Base-by-base conservation (phyloP, 2,329 filamentous ascomycete genomes). In the Cryphonectria carpinicola region DNA sequence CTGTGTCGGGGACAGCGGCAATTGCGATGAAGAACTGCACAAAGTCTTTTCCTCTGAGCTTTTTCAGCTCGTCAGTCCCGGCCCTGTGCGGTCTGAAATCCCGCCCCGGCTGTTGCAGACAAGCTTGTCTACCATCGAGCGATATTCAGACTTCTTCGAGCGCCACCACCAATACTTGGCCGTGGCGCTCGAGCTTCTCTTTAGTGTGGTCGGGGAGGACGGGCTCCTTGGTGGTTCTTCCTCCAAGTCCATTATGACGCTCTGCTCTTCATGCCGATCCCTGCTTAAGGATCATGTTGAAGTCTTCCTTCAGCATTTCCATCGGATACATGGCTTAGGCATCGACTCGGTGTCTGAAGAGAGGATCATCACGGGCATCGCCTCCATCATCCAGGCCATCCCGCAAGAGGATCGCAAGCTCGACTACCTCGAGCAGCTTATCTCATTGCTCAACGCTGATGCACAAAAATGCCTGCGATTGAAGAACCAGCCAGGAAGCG, bases 101-200 rank as follows among this genome's bases (percentile, higher is more conserved):
- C 90, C 91, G 1, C 81, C 87, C 4, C 86, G 90, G 67, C 86
- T 90, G 25, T 86, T 89, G 65, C 89, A 93, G 75, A 91, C 91
- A 0, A 90, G 90, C 49, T 86, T 95, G 41, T 86, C 88, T 62
- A 81, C 93, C 56, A 89, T 95, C 56, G 92, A 92, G 74, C 86
- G 89, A 37, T 94, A 93, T 77, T 89, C 92, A 6, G 88, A 90
- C 68, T 96, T 93, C 80, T 95, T 97, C 78, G 87, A 92, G 75
- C 86, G 89, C 32, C 89, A 93, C 76, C 83, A 89, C 1, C 84
- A 87, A 43, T 88, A 89, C 72, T 84, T 97, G 0, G 90, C 92
- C 0, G 84, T 89, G 58, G 91, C 91, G 1, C 83, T 97, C 35
- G 92, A 91, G 65, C 89, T 95, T 61, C 85, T 96, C 0, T 95